Base-by-base conservation (phyloP, 352 stramenopile genomes). In the Pythium aristosporum region DNA sequence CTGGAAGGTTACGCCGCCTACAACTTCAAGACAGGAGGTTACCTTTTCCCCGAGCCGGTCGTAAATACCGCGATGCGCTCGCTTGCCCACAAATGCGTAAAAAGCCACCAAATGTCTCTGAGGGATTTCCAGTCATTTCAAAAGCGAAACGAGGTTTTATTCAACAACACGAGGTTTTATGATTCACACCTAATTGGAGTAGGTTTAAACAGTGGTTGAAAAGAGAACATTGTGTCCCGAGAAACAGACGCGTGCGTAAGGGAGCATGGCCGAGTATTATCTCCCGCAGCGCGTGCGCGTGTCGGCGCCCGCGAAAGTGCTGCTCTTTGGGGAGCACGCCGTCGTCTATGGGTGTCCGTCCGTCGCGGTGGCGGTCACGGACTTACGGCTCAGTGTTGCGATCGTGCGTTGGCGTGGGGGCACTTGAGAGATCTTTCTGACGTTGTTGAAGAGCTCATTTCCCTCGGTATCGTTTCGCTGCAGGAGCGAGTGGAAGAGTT, bases 301-400 rank as follows among this genome's bases (percentile, higher is more conserved):
- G 43, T 92, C 86, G 54, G 89, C 89, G 50, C 90, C 89, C 0
- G 89, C 85, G n/a, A 97, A 97, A 64, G 71, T 96, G 55, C 79
- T 97, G 66, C 82, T 97, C 41, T 89, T 97, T 46, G 89, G 89
- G 11, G 89, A 97, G 69, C 90, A 97, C 66, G 87, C 90, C 0
- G 89, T 97, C 34, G 89, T 97, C 13, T 96, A 96, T 53, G 87
- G 89, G 11, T 89, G 77, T 28, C 79, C 88, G 4, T 89, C 87
- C 20, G 76, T 98, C 44, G 92, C 90, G 0, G 85, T 73, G 0
- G 83, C 90, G 28, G 69, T 98, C 34, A 88, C 79, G 18, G 85
- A 97, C 61, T 53, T 98, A 62, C 82, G 92, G 12, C 75, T 97
- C 39, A 64, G 77, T n/a, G 85, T 87, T 50, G 20, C 68, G 8